Evolutionary conservation across 2,329 filamentous ascomycete species (phyloP).

Genomic region (Tolypocladium inflatum): DNA sequence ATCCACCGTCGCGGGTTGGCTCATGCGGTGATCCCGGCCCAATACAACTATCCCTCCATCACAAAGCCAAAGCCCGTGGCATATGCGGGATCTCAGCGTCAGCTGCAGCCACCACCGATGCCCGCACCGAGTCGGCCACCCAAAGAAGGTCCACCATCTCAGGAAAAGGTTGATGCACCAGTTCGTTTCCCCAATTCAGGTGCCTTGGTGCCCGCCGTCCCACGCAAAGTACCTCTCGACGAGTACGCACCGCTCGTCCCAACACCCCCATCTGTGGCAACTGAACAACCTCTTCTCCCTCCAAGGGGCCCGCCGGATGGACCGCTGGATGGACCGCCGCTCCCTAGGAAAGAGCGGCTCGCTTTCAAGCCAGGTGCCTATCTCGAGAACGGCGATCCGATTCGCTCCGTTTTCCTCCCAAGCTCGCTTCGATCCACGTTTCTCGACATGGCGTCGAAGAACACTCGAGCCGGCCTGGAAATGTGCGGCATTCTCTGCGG

Average conservation of each 20-base stretch:
- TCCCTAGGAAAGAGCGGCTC: conserved; percentile 47
- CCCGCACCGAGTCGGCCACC: conserved; percentile 25
- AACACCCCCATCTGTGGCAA: conserved; percentile 3
- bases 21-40: conserved; percentile 15
- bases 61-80: conserved; percentile 38
- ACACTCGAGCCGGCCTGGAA: conserved; percentile 76
- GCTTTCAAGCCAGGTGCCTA: conserved; percentile 69
- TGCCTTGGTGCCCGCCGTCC: conserved; percentile 12
- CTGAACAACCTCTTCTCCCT: conserved; percentile 15
- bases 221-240: conserved; percentile 17
- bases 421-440: conserved; percentile 65
- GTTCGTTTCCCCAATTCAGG: background rate
- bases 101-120: conserved; percentile 6
- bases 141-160: conserved; percentile 11
- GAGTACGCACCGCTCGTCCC: conserved; percentile 13
- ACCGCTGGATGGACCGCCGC: conserved; percentile 9
- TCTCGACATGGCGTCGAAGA: conserved; percentile 60
- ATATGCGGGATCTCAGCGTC: conserved; percentile 22
- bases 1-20: conserved; percentile 8
- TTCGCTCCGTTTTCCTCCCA: conserved; percentile 83
- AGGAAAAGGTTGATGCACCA: conserved; percentile 1
- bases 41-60: conserved; percentile 50
- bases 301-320: conserved; percentile 14
- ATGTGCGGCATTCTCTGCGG: conserved; percentile 94
- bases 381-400: conserved; percentile 78